Conservation (phyloP, 345 rosid genomes). For the Citrus unshiu region DNA sequence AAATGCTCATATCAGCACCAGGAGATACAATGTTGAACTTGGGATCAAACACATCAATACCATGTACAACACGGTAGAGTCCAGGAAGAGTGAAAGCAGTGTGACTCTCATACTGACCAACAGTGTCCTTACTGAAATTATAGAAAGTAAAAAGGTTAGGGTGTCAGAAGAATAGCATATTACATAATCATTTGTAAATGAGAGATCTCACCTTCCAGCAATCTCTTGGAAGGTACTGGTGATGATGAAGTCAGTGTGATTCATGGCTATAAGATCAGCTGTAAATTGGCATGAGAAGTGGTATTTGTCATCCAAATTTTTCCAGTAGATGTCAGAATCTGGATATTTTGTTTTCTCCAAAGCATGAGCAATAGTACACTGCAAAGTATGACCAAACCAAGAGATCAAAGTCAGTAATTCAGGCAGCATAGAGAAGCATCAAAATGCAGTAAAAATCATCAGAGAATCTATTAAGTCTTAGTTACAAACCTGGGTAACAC, state of each 20-base stretch:
- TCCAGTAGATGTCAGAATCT: conserved; percentile 95
- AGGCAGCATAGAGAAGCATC: neutral
- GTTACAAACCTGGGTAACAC: conserved; percentile 82
- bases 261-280: conserved; percentile 92
- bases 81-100: conserved; percentile 77
- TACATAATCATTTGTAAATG: neutral
- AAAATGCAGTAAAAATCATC: neutral
- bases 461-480: neutral
- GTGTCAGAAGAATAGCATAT: too few species aligned
- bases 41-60: conserved; percentile 75
- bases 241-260: conserved; percentile 95
- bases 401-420: neutral
- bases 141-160: neutral
- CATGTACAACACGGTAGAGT: conserved; percentile 76
- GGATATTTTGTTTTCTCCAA: conserved; percentile 96
- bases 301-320: conserved; percentile 82
- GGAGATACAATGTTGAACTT: conserved; percentile 91
- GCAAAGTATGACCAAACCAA: conserved; percentile 6
- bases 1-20: conserved; percentile 75
- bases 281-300: conserved; percentile 97
- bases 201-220: conserved; percentile 74
- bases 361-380: conserved; percentile 98
- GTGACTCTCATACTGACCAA: conserved; percentile 89
- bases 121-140: conserved; percentile 64
- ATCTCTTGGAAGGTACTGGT: conserved; percentile 98